phyloP scores from a whole-genome alignment of 345 rosid genomes.

The Atalantia buxifolia region DNA sequence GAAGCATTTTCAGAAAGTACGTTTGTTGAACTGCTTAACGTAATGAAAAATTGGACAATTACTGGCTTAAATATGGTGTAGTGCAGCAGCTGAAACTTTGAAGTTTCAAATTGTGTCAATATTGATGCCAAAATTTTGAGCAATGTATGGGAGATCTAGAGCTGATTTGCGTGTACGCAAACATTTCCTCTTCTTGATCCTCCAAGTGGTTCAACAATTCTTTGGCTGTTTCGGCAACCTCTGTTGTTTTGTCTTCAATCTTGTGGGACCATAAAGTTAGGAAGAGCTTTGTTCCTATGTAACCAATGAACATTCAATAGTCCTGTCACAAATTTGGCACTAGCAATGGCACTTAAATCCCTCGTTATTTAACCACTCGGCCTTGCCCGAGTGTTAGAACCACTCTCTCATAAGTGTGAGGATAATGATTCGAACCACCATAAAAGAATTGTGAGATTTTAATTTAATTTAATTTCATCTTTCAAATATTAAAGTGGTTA shows the following conservation, averaged over 20 bases:
- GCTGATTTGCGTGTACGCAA: neutral
- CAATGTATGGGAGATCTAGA: neutral
- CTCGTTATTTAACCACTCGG: too few relatives aligned
- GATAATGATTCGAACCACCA: fast-evolving
- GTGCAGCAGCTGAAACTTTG: neutral
- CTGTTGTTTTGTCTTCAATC: neutral
- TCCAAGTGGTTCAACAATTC: neutral
- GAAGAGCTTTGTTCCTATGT: neutral
- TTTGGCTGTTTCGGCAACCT: neutral
- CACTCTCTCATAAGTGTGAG: too few relatives aligned
- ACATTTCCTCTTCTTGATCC: neutral
- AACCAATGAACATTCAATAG: neutral
- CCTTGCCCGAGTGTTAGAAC: too few relatives aligned
- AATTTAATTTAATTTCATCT: too few relatives aligned
- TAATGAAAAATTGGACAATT: too few relatives aligned
- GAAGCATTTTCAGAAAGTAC: neutral
- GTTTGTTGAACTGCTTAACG: neutral
- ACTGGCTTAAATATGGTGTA: neutral
- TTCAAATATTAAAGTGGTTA: too few relatives aligned
- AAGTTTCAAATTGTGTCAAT: neutral
- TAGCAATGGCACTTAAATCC: neutral
- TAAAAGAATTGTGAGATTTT: too few relatives aligned
- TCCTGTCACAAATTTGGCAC: neutral
- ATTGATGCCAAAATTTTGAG: neutral
- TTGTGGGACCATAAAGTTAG: neutral